Conservation (phyloP, 1,284 basidiomycete species). For the Microbotryomycetes sp. region DNA sequence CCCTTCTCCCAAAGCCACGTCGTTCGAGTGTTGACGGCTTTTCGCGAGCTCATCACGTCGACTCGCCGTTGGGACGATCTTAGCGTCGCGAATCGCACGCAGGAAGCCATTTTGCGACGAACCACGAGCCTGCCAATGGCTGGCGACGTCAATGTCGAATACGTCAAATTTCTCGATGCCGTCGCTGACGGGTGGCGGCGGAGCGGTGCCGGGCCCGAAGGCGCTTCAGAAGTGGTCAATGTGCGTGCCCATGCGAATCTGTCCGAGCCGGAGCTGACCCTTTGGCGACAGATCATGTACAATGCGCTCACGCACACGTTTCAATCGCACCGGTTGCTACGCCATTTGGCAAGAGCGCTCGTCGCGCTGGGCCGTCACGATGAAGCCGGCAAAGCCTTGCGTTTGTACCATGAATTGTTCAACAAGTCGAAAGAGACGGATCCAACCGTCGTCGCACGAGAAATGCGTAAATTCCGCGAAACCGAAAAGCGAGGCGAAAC, state of each 20-base stretch:
- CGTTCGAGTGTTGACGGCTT: not conserved
- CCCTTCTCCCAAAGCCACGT: not conserved
- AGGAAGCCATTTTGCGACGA: slow-evolving; percentile 32
- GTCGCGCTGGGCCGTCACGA: slow-evolving; percentile 50
- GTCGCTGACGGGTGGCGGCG: slow-evolving; percentile 75
- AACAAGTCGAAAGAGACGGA: slow-evolving; percentile 64
- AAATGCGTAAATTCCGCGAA: slow-evolving; percentile 34
- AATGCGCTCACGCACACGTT: slow-evolving; percentile 87
- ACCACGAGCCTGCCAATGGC: slow-evolving; percentile 73
- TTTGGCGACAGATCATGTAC: slow-evolving; percentile 59
- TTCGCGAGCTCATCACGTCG: slow-evolving; percentile 5
- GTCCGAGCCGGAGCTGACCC: not conserved
- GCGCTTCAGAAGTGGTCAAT: slow-evolving; percentile 39
- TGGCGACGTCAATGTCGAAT: slow-evolving; percentile 67
- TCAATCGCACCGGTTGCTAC: slow-evolving; percentile 73
- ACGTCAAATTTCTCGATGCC: slow-evolving; percentile 76
- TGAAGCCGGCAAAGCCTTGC: slow-evolving; percentile 66
- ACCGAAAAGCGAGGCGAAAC: not conserved
- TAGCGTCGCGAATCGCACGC: not conserved
- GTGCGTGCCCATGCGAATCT: not conserved
- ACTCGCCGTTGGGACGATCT: not conserved
- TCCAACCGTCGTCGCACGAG: slow-evolving; percentile 41
- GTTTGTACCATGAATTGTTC: slow-evolving; percentile 75
- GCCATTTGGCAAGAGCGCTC: slow-evolving; percentile 69
- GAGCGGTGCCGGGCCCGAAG: slow-evolving; percentile 53